phyloP scores from a whole-genome alignment of 2,329 filamentous ascomycete genomes.

The Venturia pyrina region DNA sequence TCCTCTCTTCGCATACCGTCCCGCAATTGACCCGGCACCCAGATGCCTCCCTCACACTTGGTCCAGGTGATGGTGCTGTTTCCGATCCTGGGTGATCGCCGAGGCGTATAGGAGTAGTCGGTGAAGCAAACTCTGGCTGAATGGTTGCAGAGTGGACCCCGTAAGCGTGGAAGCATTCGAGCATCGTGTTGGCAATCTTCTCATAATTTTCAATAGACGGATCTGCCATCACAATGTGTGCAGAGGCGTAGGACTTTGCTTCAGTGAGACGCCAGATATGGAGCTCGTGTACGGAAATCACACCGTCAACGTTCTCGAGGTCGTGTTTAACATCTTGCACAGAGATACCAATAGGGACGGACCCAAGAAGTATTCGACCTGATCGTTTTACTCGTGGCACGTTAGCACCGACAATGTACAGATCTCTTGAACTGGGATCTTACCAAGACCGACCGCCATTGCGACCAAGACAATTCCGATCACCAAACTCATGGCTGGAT shows the following conservation, averaged over 20 bases:
- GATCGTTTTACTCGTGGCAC: slow-evolving; percentile 16
- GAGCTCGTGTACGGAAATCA: slow-evolving; percentile 59
- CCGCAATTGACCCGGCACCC: slow-evolving; percentile 3
- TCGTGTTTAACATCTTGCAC: slow-evolving; percentile 57
- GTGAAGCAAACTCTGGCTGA: slow-evolving; percentile 48
- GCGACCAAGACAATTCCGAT: slow-evolving; percentile 59
- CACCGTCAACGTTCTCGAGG: slow-evolving; percentile 57
- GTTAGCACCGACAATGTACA: background rate
- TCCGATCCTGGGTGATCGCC: background rate
- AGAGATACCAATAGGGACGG: slow-evolving; percentile 50
- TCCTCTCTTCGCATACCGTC: slow-evolving; percentile 1
- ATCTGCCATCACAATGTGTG: slow-evolving; percentile 55
- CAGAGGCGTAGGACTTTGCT: slow-evolving; percentile 57
- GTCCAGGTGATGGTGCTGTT: background rate
- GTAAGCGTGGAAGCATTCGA: slow-evolving; percentile 62
- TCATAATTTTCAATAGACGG: slow-evolving; percentile 49
- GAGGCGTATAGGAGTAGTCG: background rate
- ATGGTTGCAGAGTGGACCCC: slow-evolving; percentile 63
- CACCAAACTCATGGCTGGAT: slow-evolving; percentile 57
- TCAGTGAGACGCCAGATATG: slow-evolving; percentile 68
- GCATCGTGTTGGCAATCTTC: slow-evolving; percentile 49
- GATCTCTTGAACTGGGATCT: background rate
- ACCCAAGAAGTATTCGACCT: slow-evolving; percentile 59
- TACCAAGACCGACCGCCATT: slow-evolving; percentile 6
- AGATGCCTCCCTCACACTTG: background rate